phyloP scores from a whole-genome alignment of 441 rosid genomes.

The Adansonia gregorii region DNA sequence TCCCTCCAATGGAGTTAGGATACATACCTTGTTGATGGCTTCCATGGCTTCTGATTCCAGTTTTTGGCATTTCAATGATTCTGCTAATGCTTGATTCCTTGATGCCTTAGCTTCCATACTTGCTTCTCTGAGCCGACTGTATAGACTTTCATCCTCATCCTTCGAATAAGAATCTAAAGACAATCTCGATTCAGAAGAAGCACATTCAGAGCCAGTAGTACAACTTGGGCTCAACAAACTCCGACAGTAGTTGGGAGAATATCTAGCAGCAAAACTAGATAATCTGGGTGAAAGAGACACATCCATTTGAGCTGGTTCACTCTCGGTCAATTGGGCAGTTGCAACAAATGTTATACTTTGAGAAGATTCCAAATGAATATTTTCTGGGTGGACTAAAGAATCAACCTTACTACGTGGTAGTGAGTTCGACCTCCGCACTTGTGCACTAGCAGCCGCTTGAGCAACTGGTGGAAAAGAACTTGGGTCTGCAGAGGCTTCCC shows the following conservation, averaged over 20 bases:
- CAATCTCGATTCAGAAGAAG: slow-evolving; percentile 38
- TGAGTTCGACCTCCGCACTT: slow-evolving; percentile 37
- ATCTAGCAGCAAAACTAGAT: slow-evolving; percentile 32
- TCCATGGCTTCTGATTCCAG: slow-evolving; percentile 52
- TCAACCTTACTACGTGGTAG: slow-evolving; percentile 25
- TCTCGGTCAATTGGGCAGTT: slow-evolving; percentile 37
- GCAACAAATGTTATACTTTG: slow-evolving; percentile 28
- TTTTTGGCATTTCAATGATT: slow-evolving; percentile 38
- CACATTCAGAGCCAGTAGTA: slow-evolving; percentile 31
- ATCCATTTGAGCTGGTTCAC: slow-evolving; percentile 32
- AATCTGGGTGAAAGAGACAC: slow-evolving; percentile 22
- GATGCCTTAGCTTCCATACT: slow-evolving; percentile 40
- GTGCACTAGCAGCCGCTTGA: slow-evolving; percentile 24
- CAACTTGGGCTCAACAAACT: slow-evolving; percentile 35
- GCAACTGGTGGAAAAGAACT: slow-evolving; percentile 22
- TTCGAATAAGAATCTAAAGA: slow-evolving; percentile 44
- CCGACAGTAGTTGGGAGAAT: slow-evolving; percentile 24
- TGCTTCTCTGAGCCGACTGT: slow-evolving; percentile 38
- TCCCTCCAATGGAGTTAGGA: not conserved
- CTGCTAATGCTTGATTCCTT: slow-evolving; percentile 39
- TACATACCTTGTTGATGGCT: slow-evolving; percentile 55
- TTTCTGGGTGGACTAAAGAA: slow-evolving; percentile 26
- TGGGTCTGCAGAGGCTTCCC: slow-evolving; percentile 50
- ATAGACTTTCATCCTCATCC: slow-evolving; percentile 39
- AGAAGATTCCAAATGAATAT: slow-evolving; percentile 36